Base-by-base conservation (phyloP, 2,329 filamentous ascomycete species). In the Epicoccum nigrum region DNA sequence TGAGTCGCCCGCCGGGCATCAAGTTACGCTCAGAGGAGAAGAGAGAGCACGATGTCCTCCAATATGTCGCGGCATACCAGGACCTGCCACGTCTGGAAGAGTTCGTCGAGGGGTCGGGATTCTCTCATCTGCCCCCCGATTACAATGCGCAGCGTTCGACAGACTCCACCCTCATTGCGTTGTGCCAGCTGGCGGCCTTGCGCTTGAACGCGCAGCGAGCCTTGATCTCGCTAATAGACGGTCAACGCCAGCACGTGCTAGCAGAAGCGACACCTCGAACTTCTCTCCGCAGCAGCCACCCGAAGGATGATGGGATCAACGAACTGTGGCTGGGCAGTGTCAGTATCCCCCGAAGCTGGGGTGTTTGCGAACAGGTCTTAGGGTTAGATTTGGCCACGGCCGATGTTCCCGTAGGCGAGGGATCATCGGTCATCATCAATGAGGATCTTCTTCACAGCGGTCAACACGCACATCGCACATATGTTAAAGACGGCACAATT, bases 141-240 rank as follows among this genome's bases (percentile, higher is more conserved):
- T 57, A 66, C 52, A 33, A 49, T 12, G 54, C 69, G 17, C 61
- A 44, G 23, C 40, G 48, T 4, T 69, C 65, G 12, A 44, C 38
- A 4, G 69, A 73, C 45, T 59, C 68, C 23, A 63, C 67, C 13
- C 59, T 74, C 9, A 67, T 61, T 4, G 69, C 70, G 20, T 63
- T 74, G 39, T 69, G 64, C 17, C 73, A 76, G 53, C 60, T 74
- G 25, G 69, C 68, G 3, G 59, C 69, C 2, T 56, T 74, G 23
- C 65, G 70, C 13, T 61, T 75, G 32, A 54, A 62, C n/a, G 67
- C 58, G 13, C 51, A 62, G 20, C 64, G 73, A 15, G 63, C 70
- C 23, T 64, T 73, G 58, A 58, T 75, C 3, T 74, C 72, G 3
- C 56, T 76, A 8, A 58, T 75, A 34, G 72, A 75, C 46, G 59